Evolutionary conservation across 306 rosid species (phyloP).

Genomic region (Ammopiptanthus mongolicus): DNA sequence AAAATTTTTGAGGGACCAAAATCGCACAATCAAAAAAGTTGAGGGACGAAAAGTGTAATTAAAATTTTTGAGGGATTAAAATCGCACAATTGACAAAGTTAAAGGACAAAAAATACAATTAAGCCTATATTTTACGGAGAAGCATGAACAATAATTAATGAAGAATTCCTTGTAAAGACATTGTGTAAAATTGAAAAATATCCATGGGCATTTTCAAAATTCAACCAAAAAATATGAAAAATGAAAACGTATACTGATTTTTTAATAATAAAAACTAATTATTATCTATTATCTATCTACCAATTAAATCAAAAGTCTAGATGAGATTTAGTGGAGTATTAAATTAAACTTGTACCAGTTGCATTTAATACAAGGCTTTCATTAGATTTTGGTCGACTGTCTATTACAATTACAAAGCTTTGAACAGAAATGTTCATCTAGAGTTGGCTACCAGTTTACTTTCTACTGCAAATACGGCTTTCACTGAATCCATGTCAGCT

Average conservation of each 20-base stretch:
- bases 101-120: too few relatives aligned
- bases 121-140: too few relatives aligned
- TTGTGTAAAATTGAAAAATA: neutral
- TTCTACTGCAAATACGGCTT: slow-evolving; percentile 18
- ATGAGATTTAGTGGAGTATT: neutral
- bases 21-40: too few relatives aligned
- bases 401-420: slow-evolving; percentile 15
- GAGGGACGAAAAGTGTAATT: too few relatives aligned
- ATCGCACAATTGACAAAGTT: too few relatives aligned
- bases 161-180: neutral
- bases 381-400: neutral
- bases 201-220: neutral
- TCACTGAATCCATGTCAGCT: slow-evolving; percentile 22
- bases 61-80: too few relatives aligned
- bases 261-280: neutral
- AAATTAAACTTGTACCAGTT: neutral
- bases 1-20: too few relatives aligned
- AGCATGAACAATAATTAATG: neutral
- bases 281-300: neutral
- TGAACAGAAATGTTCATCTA: slow-evolving; percentile 6
- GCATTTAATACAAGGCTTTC: slow-evolving; percentile 4
- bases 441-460: slow-evolving; percentile 19
- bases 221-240: neutral
- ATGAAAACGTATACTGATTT: neutral
- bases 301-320: neutral